Conservation (phyloP, 169 alveolate species). For the Condylostoma magnum region DNA sequence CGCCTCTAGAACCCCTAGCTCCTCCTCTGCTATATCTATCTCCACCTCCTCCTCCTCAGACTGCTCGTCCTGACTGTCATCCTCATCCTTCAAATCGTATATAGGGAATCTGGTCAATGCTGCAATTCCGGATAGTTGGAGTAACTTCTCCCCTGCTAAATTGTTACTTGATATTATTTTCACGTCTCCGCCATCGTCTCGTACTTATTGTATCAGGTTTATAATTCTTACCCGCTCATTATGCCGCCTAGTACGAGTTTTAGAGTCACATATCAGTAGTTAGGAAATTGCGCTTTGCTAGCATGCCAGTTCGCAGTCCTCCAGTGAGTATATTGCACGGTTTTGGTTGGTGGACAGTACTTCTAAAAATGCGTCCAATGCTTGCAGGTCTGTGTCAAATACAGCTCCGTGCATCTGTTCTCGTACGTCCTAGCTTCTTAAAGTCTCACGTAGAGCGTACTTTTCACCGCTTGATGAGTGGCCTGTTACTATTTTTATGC, state of each 20-base stretch:
- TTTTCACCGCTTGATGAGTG: constrained; percentile 71
- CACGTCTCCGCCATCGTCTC: constrained; percentile 29
- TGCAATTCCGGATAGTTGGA: constrained; percentile 45
- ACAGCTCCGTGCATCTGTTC: constrained; percentile 42
- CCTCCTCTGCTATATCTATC: constrained; percentile 7
- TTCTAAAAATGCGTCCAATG: constrained; percentile 63
- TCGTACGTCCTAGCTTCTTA: constrained; percentile 37
- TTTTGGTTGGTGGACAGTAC: constrained; percentile 51
- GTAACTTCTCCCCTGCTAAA: constrained; percentile 46
- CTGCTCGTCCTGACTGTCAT: constrained; percentile 22
- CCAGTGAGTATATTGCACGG: constrained; percentile 48
- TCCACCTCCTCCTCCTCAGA: constrained; percentile 21
- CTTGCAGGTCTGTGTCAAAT: constrained; percentile 34
- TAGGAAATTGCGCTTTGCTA: constrained; percentile 53
- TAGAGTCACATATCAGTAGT: constrained; percentile 54
- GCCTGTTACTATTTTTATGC: constrained; percentile 42
- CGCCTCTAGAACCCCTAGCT: not conserved
- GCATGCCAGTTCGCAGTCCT: constrained; percentile 44
- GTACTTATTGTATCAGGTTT: constrained; percentile 18
- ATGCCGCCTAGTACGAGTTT: constrained; percentile 41
- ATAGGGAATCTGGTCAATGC: constrained; percentile 43
- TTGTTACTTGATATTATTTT: constrained; percentile 27
- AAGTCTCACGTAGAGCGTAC: constrained; percentile 41
- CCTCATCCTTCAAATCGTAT: constrained; percentile 25
- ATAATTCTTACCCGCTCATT: constrained; percentile 20